These are phyloP conservation scores for Stemphylium beticola DNA, from an alignment of 2,329 filamentous ascomycete species.

Conservation along the genomic window DNA sequence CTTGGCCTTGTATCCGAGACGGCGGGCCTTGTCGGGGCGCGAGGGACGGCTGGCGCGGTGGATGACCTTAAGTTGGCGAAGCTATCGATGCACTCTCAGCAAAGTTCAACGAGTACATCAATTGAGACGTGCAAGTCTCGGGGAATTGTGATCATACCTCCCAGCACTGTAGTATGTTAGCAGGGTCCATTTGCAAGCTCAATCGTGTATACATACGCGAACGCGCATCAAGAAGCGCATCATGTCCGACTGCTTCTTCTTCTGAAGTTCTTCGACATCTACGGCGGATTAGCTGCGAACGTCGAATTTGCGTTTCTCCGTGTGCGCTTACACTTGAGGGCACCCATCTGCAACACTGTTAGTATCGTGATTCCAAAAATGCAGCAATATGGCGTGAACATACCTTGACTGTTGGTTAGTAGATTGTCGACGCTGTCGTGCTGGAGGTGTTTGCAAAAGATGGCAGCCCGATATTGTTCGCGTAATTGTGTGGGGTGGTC, in stretches of 20 bases:
- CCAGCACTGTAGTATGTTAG: slow-evolving; percentile 72
- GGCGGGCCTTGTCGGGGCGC: slow-evolving; percentile 99
- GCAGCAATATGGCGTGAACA: slow-evolving; percentile 5
- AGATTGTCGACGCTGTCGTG: slow-evolving; percentile 39
- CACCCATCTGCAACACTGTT: slow-evolving; percentile 77
- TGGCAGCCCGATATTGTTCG: slow-evolving; percentile 30
- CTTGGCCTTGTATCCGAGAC: slow-evolving; percentile 99
- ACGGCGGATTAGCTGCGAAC: slow-evolving; percentile 49
- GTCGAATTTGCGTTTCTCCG: slow-evolving; percentile 1
- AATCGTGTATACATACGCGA: slow-evolving; percentile 58
- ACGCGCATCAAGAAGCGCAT: slow-evolving; percentile 95
- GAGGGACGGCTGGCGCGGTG: slow-evolving; percentile 98
- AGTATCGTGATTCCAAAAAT: slow-evolving; percentile 17
- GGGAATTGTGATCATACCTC: slow-evolving; percentile 69
- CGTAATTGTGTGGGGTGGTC: slow-evolving; percentile 25
- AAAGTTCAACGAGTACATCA: slow-evolving; percentile 96
- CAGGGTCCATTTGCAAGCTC: slow-evolving; percentile 16
- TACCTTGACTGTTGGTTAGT: slow-evolving; percentile 49
- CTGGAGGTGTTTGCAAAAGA: slow-evolving; percentile 18
- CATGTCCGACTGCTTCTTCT: slow-evolving; percentile 99
- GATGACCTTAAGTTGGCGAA: slow-evolving; percentile 99
- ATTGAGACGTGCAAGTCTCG: slow-evolving; percentile 39
- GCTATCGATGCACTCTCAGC: slow-evolving; percentile 99
- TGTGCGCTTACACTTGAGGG: slow-evolving; percentile 76
- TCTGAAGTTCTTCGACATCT: slow-evolving; percentile 98